These are phyloP conservation scores for Colletotrichum viniferum DNA, from an alignment of 2,329 filamentous ascomycete species.

Conservation along the genomic window DNA sequence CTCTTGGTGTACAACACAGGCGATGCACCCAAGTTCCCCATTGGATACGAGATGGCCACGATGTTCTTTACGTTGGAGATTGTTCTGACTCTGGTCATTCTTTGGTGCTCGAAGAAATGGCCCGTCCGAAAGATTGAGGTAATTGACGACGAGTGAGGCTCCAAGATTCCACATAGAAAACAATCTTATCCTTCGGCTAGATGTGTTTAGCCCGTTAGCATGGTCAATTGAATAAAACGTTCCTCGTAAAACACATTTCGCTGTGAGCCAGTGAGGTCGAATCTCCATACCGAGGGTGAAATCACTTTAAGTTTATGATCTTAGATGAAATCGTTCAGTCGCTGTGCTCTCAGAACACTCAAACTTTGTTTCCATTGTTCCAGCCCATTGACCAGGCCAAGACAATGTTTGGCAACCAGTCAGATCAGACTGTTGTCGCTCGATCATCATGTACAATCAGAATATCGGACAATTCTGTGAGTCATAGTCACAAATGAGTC, in stretches of 20 bases:
- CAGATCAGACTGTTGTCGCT: background rate
- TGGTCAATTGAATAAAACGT: background rate
- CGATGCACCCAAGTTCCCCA: conserved; percentile 42
- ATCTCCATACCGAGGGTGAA: background rate
- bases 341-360: background rate
- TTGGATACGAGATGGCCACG: conserved; percentile 38
- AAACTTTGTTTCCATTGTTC: background rate
- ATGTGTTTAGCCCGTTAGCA: background rate
- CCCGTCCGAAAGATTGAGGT: background rate
- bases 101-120: background rate
- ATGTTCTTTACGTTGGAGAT: conserved; percentile 35
- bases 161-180: background rate
- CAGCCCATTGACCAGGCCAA: background rate
- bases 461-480: background rate
- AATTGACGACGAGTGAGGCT: background rate
- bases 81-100: conserved; percentile 12
- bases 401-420: background rate
- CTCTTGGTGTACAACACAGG: conserved; percentile 38
- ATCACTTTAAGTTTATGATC: background rate
- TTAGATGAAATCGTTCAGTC: background rate
- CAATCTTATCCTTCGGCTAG: background rate
- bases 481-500: background rate
- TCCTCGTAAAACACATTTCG: background rate
- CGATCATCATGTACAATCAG: background rate
- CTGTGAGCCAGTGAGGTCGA: background rate